Evolutionary conservation across 768 basidiomycete species (phyloP).

Genomic region (Tylopilus rubrobrunneus): DNA sequence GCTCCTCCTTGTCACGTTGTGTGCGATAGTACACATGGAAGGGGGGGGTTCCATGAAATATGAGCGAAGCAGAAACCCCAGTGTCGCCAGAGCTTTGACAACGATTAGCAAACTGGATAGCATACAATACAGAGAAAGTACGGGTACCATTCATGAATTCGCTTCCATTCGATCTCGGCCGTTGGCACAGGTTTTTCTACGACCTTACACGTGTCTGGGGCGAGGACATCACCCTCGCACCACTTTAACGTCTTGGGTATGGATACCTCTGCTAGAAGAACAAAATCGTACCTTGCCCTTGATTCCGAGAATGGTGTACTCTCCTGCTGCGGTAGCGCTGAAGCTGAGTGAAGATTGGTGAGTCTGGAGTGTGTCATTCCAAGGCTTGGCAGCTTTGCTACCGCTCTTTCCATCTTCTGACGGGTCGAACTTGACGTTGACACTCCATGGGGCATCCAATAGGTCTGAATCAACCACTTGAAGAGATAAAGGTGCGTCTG

Average conservation of each 20-base stretch:
- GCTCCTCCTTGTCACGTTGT: constrained; percentile 64
- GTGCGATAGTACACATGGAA: constrained; percentile 80
- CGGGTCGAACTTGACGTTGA: constrained; percentile 62
- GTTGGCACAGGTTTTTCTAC: constrained; percentile 71
- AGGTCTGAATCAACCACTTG: constrained; percentile 49
- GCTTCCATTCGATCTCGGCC: constrained; percentile 85
- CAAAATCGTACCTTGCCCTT: constrained; percentile 53
- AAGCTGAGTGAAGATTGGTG: constrained; percentile 45
- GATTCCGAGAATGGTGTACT: constrained; percentile 69
- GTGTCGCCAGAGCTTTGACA: constrained; percentile 76
- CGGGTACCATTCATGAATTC: constrained; percentile 81
- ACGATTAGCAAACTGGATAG: constrained; percentile 5
- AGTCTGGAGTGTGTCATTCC: constrained; percentile 60
- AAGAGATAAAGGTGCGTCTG: constrained; percentile 55
- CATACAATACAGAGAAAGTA: background rate
- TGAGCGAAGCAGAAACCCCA: constrained; percentile 82
- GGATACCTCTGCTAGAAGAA: background rate
- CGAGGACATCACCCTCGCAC: constrained; percentile 80
- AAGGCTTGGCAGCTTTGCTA: constrained; percentile 48
- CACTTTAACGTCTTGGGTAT: constrained; percentile 35
- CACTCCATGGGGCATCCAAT: constrained; percentile 67
- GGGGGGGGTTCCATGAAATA: constrained; percentile 85
- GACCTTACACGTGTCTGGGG: constrained; percentile 77
- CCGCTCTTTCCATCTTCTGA: constrained; percentile 34
- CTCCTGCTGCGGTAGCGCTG: constrained; percentile 61